These are phyloP conservation scores for Solanum raphanifolium DNA, from an alignment of 257 asterid genomes.

Conservation along the genomic window DNA sequence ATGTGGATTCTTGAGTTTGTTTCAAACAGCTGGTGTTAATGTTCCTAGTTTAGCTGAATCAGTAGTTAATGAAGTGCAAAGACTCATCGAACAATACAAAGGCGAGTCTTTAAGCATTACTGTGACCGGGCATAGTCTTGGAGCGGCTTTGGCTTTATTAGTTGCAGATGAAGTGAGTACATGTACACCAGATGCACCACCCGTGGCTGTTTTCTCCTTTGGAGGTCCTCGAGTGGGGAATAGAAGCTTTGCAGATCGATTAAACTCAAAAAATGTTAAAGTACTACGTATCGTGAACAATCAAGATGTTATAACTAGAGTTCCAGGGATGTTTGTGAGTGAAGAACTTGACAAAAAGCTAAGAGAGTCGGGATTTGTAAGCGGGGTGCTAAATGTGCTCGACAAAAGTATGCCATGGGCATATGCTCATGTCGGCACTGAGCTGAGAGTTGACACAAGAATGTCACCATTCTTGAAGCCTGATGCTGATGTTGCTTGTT, in stretches of 20 bases:
- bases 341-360: conserved; percentile 53
- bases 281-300: conserved; percentile 63
- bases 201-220: conserved; percentile 67
- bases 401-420: conserved; percentile 85
- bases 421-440: conserved; percentile 70
- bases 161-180: conserved; percentile 60
- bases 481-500: conserved; percentile 72
- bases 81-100: conserved; percentile 57
- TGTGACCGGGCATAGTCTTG: conserved; percentile 81
- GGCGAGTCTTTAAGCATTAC: conserved; percentile 77
- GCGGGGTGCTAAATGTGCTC: conserved; percentile 24
- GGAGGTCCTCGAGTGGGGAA: conserved; percentile 95
- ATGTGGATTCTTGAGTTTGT: conserved; percentile 62
- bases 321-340: conserved; percentile 84
- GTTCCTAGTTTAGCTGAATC: conserved; percentile 70
- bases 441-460: conserved; percentile 54
- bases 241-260: conserved; percentile 37
- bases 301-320: conserved; percentile 65
- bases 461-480: conserved; percentile 73
- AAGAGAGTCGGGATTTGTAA: conserved; percentile 19
- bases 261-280: conserved; percentile 36
- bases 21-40: conserved; percentile 53
- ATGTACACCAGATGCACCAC: conserved; percentile 39
- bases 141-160: conserved; percentile 76
- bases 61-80: conserved; percentile 46